Conservation (phyloP, 257 asterid species). For the Forsythia viridissima region DNA sequence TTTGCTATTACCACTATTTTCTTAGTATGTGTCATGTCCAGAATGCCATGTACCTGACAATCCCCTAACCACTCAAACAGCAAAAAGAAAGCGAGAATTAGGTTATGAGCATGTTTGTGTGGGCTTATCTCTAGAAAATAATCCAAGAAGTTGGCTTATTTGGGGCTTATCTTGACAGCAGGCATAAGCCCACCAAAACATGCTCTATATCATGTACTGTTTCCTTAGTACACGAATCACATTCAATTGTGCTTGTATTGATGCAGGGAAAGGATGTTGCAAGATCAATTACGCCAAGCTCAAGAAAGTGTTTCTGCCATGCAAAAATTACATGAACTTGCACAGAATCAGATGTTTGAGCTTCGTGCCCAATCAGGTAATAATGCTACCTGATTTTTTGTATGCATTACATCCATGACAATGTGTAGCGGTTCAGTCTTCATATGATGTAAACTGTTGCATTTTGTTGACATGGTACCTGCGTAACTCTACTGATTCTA, state of each 20-base stretch:
- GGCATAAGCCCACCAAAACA: background rate
- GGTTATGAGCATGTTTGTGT: background rate
- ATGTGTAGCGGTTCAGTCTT: slow-evolving; percentile 13
- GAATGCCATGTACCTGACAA: background rate
- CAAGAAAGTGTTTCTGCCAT: slow-evolving; percentile 94
- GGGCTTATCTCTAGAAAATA: background rate
- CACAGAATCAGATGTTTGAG: slow-evolving; percentile 97
- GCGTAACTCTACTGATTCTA: slow-evolving; percentile 25
- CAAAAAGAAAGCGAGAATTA: background rate
- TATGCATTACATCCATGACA: slow-evolving; percentile 10
- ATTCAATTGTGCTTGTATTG: slow-evolving; percentile 25
- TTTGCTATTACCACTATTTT: slow-evolving; percentile 18
- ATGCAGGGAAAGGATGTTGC: slow-evolving; percentile 83
- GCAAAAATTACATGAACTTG: slow-evolving; percentile 95
- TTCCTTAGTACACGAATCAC: slow-evolving; percentile 23
- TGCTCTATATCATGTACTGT: background rate
- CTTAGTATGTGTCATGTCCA: background rate
- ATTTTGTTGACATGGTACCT: slow-evolving; percentile 8
- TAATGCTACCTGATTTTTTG: slow-evolving; percentile 17
- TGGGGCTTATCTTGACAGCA: background rate
- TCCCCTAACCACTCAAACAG: background rate
- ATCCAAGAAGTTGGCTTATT: background rate
- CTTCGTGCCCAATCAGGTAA: slow-evolving; percentile 98
- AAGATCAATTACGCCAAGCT: slow-evolving; percentile 96
- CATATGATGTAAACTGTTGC: background rate